Evolutionary conservation across 2,329 filamentous ascomycete species (phyloP).

Genomic region (Diaporthe vexans): DNA sequence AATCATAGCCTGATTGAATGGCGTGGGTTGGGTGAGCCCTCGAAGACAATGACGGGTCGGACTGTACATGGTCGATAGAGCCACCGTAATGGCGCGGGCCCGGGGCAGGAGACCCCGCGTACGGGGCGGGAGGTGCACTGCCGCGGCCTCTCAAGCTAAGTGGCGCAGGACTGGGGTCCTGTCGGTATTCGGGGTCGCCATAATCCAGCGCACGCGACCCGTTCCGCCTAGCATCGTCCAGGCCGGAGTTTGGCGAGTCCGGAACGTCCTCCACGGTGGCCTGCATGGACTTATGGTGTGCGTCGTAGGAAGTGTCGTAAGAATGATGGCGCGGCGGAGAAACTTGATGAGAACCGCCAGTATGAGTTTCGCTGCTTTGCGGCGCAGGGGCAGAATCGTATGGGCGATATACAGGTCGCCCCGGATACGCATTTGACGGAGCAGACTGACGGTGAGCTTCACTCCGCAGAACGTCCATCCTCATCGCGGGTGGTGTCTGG

Average conservation of each 20-base stretch:
- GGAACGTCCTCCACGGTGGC: slow-evolving; percentile 76
- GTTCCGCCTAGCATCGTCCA: slow-evolving; percentile 48
- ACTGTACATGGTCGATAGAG: slow-evolving; percentile 47
- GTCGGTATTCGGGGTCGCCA: slow-evolving; percentile 54
- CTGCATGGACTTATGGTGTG: slow-evolving; percentile 67
- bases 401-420: slow-evolving; percentile 66
- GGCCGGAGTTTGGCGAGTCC: slow-evolving; percentile 58
- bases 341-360: slow-evolving; percentile 52
- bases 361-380: slow-evolving; percentile 47
- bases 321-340: slow-evolving; percentile 62
- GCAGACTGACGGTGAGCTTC: slow-evolving; percentile 69
- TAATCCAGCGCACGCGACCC: slow-evolving; percentile 47
- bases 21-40: slow-evolving; percentile 36
- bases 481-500: slow-evolving; percentile 62
- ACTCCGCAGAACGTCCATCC: slow-evolving; percentile 69
- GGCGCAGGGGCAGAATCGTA: slow-evolving; percentile 62
- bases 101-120: slow-evolving; percentile 35
- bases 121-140: slow-evolving; percentile 50
- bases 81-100: slow-evolving; percentile 49
- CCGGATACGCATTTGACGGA: slow-evolving; percentile 62
- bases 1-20: slow-evolving; percentile 42
- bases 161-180: slow-evolving; percentile 59
- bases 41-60: slow-evolving; percentile 40
- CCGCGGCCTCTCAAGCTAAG: slow-evolving; percentile 57
- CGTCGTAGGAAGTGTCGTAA: slow-evolving; percentile 63